Conservation (phyloP, 768 basidiomycete genomes). For the Termitomyces sp. region DNA sequence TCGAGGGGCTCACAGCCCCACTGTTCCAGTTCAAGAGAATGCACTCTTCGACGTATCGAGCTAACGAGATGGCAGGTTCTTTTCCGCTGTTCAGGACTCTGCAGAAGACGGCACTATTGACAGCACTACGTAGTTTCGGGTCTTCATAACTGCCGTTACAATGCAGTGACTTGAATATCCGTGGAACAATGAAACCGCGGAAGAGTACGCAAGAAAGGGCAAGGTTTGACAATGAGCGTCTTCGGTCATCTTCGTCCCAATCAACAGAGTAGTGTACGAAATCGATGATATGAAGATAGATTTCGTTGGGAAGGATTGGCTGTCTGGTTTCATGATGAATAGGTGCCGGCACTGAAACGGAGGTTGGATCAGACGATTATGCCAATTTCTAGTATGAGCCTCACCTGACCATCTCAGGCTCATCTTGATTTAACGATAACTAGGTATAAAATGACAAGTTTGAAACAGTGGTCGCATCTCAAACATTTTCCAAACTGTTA, state of each 20-base stretch:
- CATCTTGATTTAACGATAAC: background rate
- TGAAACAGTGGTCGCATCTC: no score
- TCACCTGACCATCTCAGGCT: conserved; percentile 5
- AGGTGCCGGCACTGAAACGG: background rate
- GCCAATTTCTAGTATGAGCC: background rate
- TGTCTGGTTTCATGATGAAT: background rate
- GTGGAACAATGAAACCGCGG: conserved; percentile 33
- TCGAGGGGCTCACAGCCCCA: background rate
- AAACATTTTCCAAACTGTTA: no score
- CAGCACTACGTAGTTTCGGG: background rate
- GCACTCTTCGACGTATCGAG: conserved; percentile 27
- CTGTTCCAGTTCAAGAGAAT: conserved; percentile 13
- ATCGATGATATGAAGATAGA: conserved; percentile 41
- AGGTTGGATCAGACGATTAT: background rate
- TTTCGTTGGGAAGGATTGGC: conserved; percentile 37
- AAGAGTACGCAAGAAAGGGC: conserved; percentile 44
- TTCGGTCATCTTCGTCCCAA: conserved; percentile 16
- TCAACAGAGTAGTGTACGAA: conserved; percentile 22
- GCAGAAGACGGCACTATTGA: conserved; percentile 22
- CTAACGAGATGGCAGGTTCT: conserved; percentile 26
- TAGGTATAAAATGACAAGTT: background rate
- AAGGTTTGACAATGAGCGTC: conserved; percentile 25
- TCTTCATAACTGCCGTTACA: conserved; percentile 15
- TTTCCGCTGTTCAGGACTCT: conserved; percentile 22
- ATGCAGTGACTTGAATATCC: conserved; percentile 33